A percentile compares a stretch with the other conserved stretches of the same genome.
These are phyloP conservation scores for Podila epicladia DNA, from an alignment of 192 early-diverging fungal species.

Conservation along the genomic window DNA sequence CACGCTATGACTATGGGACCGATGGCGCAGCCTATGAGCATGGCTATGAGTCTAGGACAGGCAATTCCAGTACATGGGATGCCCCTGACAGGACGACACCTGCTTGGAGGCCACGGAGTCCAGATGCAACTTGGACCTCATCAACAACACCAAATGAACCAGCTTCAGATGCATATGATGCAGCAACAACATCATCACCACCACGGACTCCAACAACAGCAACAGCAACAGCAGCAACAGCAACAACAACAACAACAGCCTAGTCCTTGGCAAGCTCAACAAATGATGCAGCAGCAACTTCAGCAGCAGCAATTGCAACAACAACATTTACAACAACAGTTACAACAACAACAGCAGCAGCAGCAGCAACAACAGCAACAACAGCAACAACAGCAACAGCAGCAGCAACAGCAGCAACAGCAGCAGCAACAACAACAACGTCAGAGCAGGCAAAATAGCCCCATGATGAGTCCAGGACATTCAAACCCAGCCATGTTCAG, in stretches of 20 bases:
- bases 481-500: conserved; percentile 3
- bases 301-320: conserved; percentile 3
- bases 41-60: conserved; percentile 1
- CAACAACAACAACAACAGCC: not conserved
- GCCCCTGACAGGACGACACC: not conserved
- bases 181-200: conserved; percentile 26
- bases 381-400: not conserved
- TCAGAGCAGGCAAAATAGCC: not conserved
- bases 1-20: conserved; percentile 7
- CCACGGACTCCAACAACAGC: not conserved
- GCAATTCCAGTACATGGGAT: not conserved
- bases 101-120: conserved; percentile 4
- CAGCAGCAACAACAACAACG: not conserved
- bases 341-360: not conserved
- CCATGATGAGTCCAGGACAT: conserved; percentile 7
- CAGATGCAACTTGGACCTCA: conserved; percentile 26
- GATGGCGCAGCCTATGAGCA: not conserved
- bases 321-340: not conserved
- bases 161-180: conserved; percentile 27
- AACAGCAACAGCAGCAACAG: conserved; percentile 3
- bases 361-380: conserved; percentile 4
- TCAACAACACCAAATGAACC: conserved; percentile 30
- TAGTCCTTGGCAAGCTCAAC: too few species aligned
- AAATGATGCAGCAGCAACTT: not conserved
- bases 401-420: not conserved